Conservation (phyloP, 1,284 basidiomycete genomes). For the Trichosporon asahii region DNA sequence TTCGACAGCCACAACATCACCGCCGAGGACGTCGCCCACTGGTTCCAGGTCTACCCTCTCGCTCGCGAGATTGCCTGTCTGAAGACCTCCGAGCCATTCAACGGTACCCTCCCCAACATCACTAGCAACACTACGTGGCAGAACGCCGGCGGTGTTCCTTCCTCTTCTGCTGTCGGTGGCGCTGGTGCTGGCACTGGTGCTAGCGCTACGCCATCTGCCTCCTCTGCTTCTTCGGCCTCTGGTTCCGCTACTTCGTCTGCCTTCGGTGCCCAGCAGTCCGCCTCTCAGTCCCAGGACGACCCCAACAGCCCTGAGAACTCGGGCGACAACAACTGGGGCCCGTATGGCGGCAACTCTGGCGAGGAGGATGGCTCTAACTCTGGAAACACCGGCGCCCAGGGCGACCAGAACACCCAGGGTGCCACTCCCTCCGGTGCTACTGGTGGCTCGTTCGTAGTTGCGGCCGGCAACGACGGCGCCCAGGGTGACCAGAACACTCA, state of each 20-base stretch:
- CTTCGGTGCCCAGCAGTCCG: neutral
- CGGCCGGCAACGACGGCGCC: neutral
- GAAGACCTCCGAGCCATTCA: constrained; percentile 31
- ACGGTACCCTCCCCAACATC: constrained; percentile 32
- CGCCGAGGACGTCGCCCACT: constrained; percentile 31
- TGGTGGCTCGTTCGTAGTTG: neutral
- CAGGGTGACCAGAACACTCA: neutral
- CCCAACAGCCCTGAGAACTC: neutral
- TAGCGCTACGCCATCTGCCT: neutral
- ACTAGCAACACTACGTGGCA: neutral
- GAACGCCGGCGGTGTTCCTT: neutral
- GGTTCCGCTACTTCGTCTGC: neutral
- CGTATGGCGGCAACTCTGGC: neutral
- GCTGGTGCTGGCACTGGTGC: neutral
- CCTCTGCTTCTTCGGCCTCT: neutral
- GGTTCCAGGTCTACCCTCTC: constrained; percentile 38
- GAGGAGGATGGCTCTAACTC: neutral
- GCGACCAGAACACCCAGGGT: neutral
- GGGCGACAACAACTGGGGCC: too few relatives aligned
- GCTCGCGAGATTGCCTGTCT: constrained; percentile 47
- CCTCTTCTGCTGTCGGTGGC: neutral
- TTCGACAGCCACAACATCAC: constrained; percentile 31
- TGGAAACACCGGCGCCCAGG: neutral
- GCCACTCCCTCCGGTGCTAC: neutral
- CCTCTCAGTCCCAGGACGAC: neutral